Base-by-base conservation (phyloP, 1,284 basidiomycete species). In the Ustilago cynodontis region DNA sequence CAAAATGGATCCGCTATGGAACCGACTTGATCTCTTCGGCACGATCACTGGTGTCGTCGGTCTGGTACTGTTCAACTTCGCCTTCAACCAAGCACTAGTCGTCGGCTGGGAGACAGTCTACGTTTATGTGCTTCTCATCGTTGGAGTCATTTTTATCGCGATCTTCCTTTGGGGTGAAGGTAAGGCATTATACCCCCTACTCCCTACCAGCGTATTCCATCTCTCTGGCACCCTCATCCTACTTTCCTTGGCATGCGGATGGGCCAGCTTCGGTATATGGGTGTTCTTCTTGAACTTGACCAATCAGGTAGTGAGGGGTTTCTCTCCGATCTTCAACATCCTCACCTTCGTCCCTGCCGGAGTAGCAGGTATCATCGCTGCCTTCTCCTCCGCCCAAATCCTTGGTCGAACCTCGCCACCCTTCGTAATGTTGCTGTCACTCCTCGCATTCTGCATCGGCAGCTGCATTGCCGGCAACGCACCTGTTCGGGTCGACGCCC, bases 101-200 rank as follows among this genome's bases (percentile, higher is more conserved):
- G 66, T 78, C 7, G 82, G 82, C n/a, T 83, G 82, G 80, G 35
- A 70, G 11, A 68, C 65, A 2, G 54, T 75, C 22, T 78, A 79
- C 54, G 65, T 76, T 39, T 75, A 75, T 37, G 71, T 77, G 8
- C 59, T 83, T 2, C 73, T 83, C 39, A 71, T 79, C 59, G 63
- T 83, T 49, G 79, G 77, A 28, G 20, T 82, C 13, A 18, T 81
- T 5, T 61, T 77, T 16, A 61, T 77, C 20, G 63, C 26, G 8
- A 31, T 68, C 22, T 82, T 82, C 43, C 41, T 78, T 45, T 58
- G 62, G 8, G 60, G 56, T 28, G 77, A 82, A 37, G 31, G 43
- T 13, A 59, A 59, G 11, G 65, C 68, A 2, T 13, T 61, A 0
- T 65, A 73, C n/a, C 80, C 82, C 1, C 65, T 83, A 6, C 59